These are phyloP conservation scores for Candida chauliodis DNA, from an alignment of 805 yeast species.

Conservation along the genomic window DNA sequence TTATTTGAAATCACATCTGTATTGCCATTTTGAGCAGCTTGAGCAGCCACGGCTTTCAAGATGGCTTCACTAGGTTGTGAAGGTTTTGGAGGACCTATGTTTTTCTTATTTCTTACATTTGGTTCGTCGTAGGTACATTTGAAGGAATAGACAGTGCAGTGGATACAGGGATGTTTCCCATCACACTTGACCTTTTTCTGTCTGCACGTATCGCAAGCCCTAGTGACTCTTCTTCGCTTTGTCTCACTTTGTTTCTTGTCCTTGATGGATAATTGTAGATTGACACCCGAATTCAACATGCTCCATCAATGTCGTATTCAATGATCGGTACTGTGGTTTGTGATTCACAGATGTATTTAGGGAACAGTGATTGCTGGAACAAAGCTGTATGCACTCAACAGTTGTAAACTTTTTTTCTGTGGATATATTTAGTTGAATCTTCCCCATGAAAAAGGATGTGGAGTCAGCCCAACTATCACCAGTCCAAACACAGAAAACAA, in stretches of 20 bases:
- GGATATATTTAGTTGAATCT: not conserved
- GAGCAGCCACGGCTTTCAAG: conserved; percentile 10
- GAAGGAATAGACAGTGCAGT: conserved; percentile 83
- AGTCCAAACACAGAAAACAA: too few relatives aligned
- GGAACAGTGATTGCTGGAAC: too few relatives aligned
- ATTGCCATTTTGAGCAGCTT: conserved; percentile 6
- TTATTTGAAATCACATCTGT: conserved; percentile 12
- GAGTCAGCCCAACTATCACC: too few relatives aligned
- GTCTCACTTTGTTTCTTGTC: conserved; percentile 13
- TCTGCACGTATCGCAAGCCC: conserved; percentile 77
- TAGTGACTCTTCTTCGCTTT: conserved; percentile 61
- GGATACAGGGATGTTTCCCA: conserved; percentile 74
- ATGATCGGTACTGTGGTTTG: too few relatives aligned
- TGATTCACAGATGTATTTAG: too few relatives aligned
- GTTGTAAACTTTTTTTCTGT: not conserved
- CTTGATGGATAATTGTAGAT: not conserved
- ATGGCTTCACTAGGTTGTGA: conserved; percentile 14
- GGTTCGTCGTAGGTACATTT: conserved; percentile 85
- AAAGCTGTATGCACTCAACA: not conserved
- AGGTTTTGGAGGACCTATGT: conserved; percentile 27
- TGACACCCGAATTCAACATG: not conserved
- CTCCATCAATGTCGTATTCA: too few relatives aligned
- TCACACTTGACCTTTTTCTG: conserved; percentile 77
- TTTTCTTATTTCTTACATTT: conserved; percentile 49
- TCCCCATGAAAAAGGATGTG: too few relatives aligned